Conservation (phyloP, 768 basidiomycete genomes). For the Roridomyces roridus region DNA sequence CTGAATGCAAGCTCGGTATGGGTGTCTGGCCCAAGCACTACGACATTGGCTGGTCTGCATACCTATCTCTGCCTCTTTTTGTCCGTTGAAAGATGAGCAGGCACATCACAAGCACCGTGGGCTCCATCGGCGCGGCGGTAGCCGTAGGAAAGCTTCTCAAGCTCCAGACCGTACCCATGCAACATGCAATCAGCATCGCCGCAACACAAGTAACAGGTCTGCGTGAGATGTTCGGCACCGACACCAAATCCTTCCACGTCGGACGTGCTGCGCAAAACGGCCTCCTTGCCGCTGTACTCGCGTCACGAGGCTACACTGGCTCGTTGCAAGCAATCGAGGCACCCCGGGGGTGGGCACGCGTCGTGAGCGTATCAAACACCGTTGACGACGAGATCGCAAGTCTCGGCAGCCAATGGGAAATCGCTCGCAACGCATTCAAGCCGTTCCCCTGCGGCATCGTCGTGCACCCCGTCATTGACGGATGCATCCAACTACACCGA, state of each 20-base stretch:
- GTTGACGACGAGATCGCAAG: conserved; percentile 18
- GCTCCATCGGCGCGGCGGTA: conserved; percentile 31
- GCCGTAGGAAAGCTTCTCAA: conserved; percentile 29
- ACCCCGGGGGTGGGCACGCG: conserved; percentile 30
- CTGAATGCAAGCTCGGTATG: conserved; percentile 29
- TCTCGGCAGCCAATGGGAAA: conserved; percentile 26
- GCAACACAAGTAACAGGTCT: conserved; percentile 31
- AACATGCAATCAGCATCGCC: conserved; percentile 31
- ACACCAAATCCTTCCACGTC: conserved; percentile 32
- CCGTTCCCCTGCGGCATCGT: conserved; percentile 33
- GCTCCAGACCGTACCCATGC: conserved; percentile 24
- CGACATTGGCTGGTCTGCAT: conserved; percentile 28
- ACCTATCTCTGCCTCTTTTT: background rate
- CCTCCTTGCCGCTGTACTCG: conserved; percentile 28
- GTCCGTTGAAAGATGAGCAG: conserved; percentile 4
- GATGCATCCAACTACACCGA: conserved; percentile 26
- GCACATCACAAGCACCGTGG: conserved; percentile 32
- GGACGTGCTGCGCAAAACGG: conserved; percentile 31
- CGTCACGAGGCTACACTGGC: conserved; percentile 26
- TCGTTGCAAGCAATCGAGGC: conserved; percentile 29
- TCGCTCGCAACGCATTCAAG: conserved; percentile 29
- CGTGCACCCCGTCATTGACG: conserved; percentile 30
- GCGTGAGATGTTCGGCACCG: conserved; percentile 30
- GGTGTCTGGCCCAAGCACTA: conserved; percentile 31
- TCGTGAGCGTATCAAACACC: conserved; percentile 25